Conservation (phyloP, 2,329 filamentous ascomycete species). For the Metarhizium rileyi region DNA sequence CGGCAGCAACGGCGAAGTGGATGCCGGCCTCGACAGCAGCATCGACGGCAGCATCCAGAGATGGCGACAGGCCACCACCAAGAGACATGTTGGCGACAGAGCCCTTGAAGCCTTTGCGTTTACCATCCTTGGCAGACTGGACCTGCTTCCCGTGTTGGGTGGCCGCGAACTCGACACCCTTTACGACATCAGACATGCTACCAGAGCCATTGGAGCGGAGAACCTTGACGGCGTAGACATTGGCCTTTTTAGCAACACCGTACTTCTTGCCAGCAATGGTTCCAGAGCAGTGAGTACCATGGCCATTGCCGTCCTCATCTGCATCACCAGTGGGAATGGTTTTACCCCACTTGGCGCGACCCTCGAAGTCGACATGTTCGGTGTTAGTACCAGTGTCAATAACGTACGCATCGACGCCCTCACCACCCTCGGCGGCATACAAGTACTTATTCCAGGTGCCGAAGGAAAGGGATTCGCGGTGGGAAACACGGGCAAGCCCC, state of each 20-base stretch:
- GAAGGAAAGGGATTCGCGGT: slow-evolving; percentile 79
- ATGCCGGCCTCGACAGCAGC: slow-evolving; percentile 85
- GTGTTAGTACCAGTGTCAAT: slow-evolving; percentile 96
- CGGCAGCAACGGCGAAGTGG: slow-evolving; percentile 96
- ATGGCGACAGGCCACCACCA: slow-evolving; percentile 89
- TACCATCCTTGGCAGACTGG: slow-evolving; percentile 71
- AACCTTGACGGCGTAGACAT: slow-evolving; percentile 95
- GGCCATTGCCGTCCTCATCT: slow-evolving; percentile 91
- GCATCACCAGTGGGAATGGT: slow-evolving; percentile 80
- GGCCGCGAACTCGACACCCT: slow-evolving; percentile 93
- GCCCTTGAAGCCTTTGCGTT: slow-evolving; percentile 96
- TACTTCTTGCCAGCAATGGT: slow-evolving; percentile 98
- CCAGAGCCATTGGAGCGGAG: slow-evolving; percentile 94
- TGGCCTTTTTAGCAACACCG: slow-evolving; percentile 98
- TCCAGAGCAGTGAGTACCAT: slow-evolving; percentile 98
- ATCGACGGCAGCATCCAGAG: slow-evolving; percentile 87
- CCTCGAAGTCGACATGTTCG: slow-evolving; percentile 94
- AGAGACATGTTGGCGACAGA: slow-evolving; percentile 99
- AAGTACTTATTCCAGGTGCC: slow-evolving; percentile 98
- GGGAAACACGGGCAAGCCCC: slow-evolving; percentile 96
- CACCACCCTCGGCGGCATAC: slow-evolving; percentile 78
- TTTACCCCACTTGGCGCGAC: slow-evolving; percentile 92
- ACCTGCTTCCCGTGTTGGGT: slow-evolving; percentile 67
- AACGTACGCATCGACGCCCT: slow-evolving; percentile 97
- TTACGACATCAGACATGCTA: slow-evolving; percentile 97